These are phyloP conservation scores for Rhizopus sp. DNA, from an alignment of 371 early-diverging fungal species.

Conservation along the genomic window DNA sequence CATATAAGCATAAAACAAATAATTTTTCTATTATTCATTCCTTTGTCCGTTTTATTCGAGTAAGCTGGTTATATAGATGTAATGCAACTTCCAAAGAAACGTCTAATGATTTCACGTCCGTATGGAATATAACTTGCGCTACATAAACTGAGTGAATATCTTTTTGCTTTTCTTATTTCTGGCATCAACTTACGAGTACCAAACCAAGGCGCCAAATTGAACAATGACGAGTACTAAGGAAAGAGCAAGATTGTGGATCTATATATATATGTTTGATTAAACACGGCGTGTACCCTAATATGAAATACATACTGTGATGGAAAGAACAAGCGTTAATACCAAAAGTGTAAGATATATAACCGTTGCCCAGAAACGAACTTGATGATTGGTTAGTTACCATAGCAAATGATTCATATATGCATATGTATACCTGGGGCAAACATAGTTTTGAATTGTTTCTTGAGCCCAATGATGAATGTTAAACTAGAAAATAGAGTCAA, in stretches of 20 bases:
- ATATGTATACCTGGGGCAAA: conserved; percentile 66
- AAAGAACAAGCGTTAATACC: conserved; percentile 33
- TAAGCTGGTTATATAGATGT: conserved; percentile 38
- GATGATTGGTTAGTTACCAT: not conserved
- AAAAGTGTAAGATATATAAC: conserved; percentile 33
- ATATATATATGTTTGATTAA: not conserved
- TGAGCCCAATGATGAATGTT: conserved; percentile 86
- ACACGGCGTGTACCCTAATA: too few species aligned
- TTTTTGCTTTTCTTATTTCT: not conserved
- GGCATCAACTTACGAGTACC: conserved; percentile 68
- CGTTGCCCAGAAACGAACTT: conserved; percentile 30
- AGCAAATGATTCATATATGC: not conserved
- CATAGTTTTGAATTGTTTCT: conserved; percentile 83
- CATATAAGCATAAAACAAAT: not conserved
- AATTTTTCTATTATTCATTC: not conserved
- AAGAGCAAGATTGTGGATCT: conserved; percentile 25
- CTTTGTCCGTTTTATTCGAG: not conserved
- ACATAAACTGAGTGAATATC: not conserved
- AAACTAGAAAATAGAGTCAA: conserved; percentile 85
- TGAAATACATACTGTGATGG: conserved; percentile 29
- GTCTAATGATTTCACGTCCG: conserved; percentile 51
- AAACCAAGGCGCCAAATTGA: conserved; percentile 86
- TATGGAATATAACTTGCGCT: conserved; percentile 59
- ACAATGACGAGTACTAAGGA: conserved; percentile 75
- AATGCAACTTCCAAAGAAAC: conserved; percentile 48